phyloP scores from a whole-genome alignment of 2,329 filamentous ascomycete species.

The Arthroderma sp. region DNA sequence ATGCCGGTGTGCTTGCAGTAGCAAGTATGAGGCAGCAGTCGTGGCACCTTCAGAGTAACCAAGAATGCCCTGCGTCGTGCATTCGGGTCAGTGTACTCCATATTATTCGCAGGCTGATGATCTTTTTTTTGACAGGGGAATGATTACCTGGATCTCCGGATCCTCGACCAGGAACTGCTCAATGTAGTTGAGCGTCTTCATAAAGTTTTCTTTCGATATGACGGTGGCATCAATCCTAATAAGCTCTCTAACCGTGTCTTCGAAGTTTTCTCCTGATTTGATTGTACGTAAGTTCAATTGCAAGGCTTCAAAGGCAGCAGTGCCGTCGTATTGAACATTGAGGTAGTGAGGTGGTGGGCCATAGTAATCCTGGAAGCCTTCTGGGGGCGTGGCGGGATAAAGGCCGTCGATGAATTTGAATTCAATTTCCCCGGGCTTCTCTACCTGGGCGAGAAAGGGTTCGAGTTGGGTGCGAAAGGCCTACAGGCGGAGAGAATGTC shows the following conservation, averaged over 20 bases:
- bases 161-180: constrained; percentile 1
- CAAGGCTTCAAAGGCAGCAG: too few relatives aligned
- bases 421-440: background rate
- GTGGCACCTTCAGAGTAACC: too few relatives aligned
- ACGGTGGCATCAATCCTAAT: background rate
- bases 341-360: constrained; percentile 1
- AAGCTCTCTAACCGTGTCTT: too few relatives aligned
- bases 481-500: background rate
- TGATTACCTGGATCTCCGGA: background rate
- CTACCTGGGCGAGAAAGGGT: background rate
- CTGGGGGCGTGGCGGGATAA: background rate
- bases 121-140: too few relatives aligned
- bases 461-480: background rate
- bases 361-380: constrained; percentile 6
- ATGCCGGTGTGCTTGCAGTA: background rate
- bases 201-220: background rate
- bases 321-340: background rate
- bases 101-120: too few relatives aligned
- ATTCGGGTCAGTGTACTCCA: too few relatives aligned
- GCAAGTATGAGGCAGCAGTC: background rate
- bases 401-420: background rate
- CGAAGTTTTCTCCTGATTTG: too few relatives aligned
- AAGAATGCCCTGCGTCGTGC: too few relatives aligned
- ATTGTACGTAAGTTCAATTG: too few relatives aligned
- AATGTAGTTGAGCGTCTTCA: background rate